These are phyloP conservation scores for Dipteronia sinensis DNA, from an alignment of 345 rosid genomes.

Conservation along the genomic window DNA sequence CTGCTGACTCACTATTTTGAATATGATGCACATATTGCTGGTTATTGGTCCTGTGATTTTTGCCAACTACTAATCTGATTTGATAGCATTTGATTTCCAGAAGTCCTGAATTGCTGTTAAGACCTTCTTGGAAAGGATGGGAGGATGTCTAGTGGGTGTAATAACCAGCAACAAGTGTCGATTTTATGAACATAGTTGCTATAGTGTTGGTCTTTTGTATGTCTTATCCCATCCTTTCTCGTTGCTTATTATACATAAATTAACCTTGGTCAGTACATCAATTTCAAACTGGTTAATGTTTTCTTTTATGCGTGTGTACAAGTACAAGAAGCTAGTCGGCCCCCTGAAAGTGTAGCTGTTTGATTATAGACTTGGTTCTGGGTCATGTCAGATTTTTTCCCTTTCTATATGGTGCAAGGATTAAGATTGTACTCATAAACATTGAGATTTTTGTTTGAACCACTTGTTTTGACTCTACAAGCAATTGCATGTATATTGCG, in stretches of 20 bases:
- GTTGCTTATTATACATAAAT: no score
- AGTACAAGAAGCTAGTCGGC: neutral
- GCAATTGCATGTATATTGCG: neutral
- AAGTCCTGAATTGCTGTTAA: neutral
- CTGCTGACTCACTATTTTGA: constrained; percentile 19
- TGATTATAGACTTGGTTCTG: no score
- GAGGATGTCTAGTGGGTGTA: constrained; percentile 2
- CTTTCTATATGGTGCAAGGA: neutral
- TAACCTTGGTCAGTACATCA: neutral
- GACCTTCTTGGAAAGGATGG: constrained; percentile 8
- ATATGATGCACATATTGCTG: constrained; percentile 15
- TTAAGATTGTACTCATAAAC: neutral
- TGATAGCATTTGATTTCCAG: constrained; percentile 1
- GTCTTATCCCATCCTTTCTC: neutral
- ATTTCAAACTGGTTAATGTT: neutral
- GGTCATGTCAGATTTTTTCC: neutral
- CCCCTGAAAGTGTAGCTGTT: neutral
- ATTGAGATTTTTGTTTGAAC: neutral
- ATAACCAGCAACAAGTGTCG: neutral
- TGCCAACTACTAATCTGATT: neutral
- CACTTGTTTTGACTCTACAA: neutral
- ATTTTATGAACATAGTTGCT: neutral
- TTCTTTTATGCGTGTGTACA: neutral
- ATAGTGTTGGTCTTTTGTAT: neutral
- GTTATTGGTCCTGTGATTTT: neutral